Evolutionary conservation across 495 filamentous ascomycete genomes (phyloP).

Genomic region (Penicillium soppii): DNA sequence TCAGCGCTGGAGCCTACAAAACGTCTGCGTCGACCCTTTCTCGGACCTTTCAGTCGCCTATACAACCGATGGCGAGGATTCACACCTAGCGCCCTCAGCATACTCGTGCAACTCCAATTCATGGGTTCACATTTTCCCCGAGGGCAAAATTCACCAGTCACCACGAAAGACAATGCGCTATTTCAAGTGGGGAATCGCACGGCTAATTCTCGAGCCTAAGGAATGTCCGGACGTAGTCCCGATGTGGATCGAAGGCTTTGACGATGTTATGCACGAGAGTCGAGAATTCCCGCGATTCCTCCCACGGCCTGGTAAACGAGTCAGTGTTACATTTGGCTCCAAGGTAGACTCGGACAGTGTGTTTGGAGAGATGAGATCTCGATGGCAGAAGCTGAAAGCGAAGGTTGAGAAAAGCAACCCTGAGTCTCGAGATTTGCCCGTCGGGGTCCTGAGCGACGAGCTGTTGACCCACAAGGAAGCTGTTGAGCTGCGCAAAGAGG

Average conservation of each 20-base stretch:
- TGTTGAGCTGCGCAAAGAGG: constrained; percentile 75
- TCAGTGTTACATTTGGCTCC: constrained; percentile 69
- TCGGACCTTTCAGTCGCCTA: constrained; percentile 46
- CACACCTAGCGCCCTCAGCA: constrained; percentile 53
- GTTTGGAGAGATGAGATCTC: constrained; percentile 62
- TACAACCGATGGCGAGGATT: constrained; percentile 57
- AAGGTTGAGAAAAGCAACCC: constrained; percentile 36
- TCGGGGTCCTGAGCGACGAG: constrained; percentile 67
- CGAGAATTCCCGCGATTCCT: constrained; percentile 77
- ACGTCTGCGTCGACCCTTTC: constrained; percentile 50
- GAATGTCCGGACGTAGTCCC: constrained; percentile 84
- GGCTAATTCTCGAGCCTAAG: constrained; percentile 83
- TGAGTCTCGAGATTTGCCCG: constrained; percentile 34
- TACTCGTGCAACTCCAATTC: constrained; percentile 62
- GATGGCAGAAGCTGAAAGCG: constrained; percentile 65
- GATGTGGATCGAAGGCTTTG: constrained; percentile 87
- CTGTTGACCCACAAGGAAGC: constrained; percentile 73
- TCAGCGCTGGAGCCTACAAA: constrained; percentile 38
- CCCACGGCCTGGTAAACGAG: constrained; percentile 67
- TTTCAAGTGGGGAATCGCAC: constrained; percentile 94
- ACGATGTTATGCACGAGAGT: constrained; percentile 80
- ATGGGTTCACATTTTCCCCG: constrained; percentile 96
- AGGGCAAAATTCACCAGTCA: constrained; percentile 90
- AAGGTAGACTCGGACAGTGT: constrained; percentile 49
- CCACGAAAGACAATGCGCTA: constrained; percentile 79